Base-by-base conservation (phyloP, 2,329 filamentous ascomycete species). In the Cytospora chrysosperma region DNA sequence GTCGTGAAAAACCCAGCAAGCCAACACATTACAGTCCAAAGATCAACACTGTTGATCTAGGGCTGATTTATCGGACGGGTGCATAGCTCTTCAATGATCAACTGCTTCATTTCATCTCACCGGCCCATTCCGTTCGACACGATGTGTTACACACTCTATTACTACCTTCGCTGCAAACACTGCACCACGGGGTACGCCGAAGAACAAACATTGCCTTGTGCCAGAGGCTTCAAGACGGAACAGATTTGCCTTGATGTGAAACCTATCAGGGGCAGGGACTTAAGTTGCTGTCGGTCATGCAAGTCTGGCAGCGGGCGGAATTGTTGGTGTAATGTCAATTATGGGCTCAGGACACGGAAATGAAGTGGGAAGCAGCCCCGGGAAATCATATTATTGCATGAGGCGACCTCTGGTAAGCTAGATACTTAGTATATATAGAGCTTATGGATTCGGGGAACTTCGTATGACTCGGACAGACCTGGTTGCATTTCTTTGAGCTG, bases 281-380 rank as follows among this genome's bases (percentile, higher is more conserved):
- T 15, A 17, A 34, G 26, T 8, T 64, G 62, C 28, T 64, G 62
- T 37, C 59, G 53, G 24, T 24, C 47, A 17, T 64, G 62, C 58
- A 64, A 47, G 21, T 64, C 62, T 24, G 62, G 62, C 27, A 64
- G 62, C 27, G 62, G 62, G 5, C 37, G 62, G 32, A 64, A 56
- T 19, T 64, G 57, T 21, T 64, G 62, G 62, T 56, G 62, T 8
- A 60, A 59, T 28, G 62, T 64, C 8, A 53, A 54, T 4, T 56
- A 56, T 34, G 52, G 57, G n/a, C 9, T 64, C 28, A 54, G 52
- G 30, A 49, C 55, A 43, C 53, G 57, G 27, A 64, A 60, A 26
- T 64, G 40, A 62, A n/a, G 5, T 0, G 27, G 7, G 8, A 6
- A 15, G 4, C 28, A 19, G n/a, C n/a, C n/a, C n/a, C n/a, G n/a